Evolutionary conservation across 78 protist genomes (phyloP), one percentile per base, ranked within the genome.

Genomic region (Parvularia atlantis): DNA sequence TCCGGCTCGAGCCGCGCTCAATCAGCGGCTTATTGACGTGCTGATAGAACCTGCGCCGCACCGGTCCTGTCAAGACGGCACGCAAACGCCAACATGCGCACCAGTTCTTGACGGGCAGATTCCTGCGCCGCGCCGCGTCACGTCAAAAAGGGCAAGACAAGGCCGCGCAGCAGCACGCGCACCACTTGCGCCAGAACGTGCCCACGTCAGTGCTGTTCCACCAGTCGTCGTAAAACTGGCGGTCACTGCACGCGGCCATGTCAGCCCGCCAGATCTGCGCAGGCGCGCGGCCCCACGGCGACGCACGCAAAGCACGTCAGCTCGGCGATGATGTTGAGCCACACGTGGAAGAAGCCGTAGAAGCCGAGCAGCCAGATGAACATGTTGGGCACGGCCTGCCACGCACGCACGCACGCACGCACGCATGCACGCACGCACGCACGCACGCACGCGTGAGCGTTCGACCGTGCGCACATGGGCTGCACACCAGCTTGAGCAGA

Each of bases 151-250:
- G 19, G 19, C 46, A 41, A 41, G 46, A 41, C 4, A 9, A 41
- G 9, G 9, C 19, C 19, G 46, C 46, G 9, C 46, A 41, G 46
- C 46, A 41, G 46, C 46, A 41, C 19, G 46, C n/a, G n/a, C n/a
- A n/a, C n/a, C n/a, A n/a, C n/a, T n/a, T n/a, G n/a, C 46, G 46
- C 46, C 19, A 41, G 46, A 41, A 41, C 46, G 9, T 41, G 9
- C 46, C n/a, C 39, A 77, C 33, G 36, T 26, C 14, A 19, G 46
- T 69, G 24, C 70, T 22, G 56, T 77, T 77, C 81, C 81, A 77
- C 81, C 81, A 77, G 30, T 69, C 81, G 30, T 40, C 22, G 44
- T 70, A 77, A 59, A 77, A 77, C 17, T 13, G 36, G 19, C 81
- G 75, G 36, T 77, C 81, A n/a, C n/a, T n/a, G n/a, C n/a, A n/a